Evolutionary conservation across 2,329 filamentous ascomycete genomes (phyloP).

Genomic region (Calonectria ilicicola): DNA sequence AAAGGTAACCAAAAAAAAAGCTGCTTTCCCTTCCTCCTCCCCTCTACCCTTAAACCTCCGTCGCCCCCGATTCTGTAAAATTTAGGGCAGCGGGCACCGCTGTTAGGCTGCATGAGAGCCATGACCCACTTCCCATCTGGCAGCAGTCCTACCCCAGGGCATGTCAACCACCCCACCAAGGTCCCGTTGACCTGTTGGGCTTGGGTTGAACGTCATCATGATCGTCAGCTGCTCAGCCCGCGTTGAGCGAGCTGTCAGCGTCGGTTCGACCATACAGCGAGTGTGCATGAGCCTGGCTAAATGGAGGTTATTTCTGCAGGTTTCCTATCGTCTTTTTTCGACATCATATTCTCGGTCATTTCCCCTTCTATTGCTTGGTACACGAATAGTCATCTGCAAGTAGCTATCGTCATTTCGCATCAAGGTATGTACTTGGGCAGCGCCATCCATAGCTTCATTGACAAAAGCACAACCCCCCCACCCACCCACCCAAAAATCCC

Average conservation of each 20-base stretch:
- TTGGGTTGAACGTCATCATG: conserved; percentile 10
- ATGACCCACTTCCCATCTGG: conserved; percentile 5
- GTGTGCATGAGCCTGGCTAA: neutral
- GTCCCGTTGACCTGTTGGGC: neutral
- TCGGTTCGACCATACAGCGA: neutral
- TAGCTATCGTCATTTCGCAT: neutral
- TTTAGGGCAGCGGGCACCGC: neutral
- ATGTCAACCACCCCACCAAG: neutral
- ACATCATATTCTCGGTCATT: neutral
- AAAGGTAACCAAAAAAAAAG: neutral
- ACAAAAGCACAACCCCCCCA: neutral
- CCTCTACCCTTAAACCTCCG: neutral
- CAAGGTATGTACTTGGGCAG: neutral
- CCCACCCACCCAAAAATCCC: neutral
- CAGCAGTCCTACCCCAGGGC: neutral
- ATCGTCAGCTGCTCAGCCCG: conserved; percentile 6
- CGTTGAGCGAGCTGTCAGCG: conserved; percentile 13
- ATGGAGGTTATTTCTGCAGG: neutral
- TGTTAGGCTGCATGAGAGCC: conserved; percentile 5
- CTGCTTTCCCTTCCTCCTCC: neutral
- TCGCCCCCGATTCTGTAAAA: neutral
- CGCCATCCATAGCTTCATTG: neutral
- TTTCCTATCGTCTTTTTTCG: neutral
- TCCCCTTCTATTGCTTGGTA: neutral
- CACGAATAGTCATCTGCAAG: neutral